These are phyloP conservation scores for Endoconidiophora polonica DNA, from an alignment of 2,329 filamentous ascomycete species.

Conservation along the genomic window DNA sequence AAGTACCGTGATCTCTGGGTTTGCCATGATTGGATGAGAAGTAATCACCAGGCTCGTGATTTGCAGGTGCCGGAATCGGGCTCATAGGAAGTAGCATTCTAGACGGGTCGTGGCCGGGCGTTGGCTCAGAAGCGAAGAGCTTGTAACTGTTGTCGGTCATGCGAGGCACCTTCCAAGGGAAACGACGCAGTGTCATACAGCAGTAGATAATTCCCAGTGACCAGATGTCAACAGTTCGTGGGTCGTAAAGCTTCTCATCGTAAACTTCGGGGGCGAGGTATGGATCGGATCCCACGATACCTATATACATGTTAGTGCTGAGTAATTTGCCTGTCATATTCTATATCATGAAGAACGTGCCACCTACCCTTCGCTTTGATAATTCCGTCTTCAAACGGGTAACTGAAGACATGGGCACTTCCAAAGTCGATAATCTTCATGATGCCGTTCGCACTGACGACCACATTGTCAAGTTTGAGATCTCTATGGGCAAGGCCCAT, in stretches of 20 bases:
- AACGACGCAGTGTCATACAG: conserved; percentile 89
- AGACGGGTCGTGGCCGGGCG: conserved; percentile 49
- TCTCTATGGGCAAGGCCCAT: conserved; percentile 92
- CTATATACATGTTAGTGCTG: conserved; percentile 20
- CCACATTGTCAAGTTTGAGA: conserved; percentile 92
- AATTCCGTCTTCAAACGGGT: conserved; percentile 85
- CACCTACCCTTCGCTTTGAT: conserved; percentile 61
- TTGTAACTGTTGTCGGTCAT: conserved; percentile 89
- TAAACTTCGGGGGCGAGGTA: conserved; percentile 96
- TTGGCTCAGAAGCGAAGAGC: conserved; percentile 73
- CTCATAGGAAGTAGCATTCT: conserved; percentile 31
- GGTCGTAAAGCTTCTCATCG: conserved; percentile 82
- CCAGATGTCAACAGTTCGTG: conserved; percentile 90
- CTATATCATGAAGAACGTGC: neutral
- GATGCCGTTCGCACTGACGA: conserved; percentile 88
- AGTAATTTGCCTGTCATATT: neutral
- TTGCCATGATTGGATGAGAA: conserved; percentile 9
- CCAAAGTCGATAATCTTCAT: conserved; percentile 99
- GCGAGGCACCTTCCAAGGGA: conserved; percentile 92
- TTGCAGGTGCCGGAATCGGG: conserved; percentile 24
- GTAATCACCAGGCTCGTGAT: conserved; percentile 3
- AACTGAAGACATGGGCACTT: conserved; percentile 89
- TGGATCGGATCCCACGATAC: conserved; percentile 68
- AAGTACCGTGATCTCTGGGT: neutral
- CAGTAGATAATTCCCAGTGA: conserved; percentile 97